Evolutionary conservation across 2,329 filamentous ascomycete species (phyloP).

Genomic region (Xylaria sp.): DNA sequence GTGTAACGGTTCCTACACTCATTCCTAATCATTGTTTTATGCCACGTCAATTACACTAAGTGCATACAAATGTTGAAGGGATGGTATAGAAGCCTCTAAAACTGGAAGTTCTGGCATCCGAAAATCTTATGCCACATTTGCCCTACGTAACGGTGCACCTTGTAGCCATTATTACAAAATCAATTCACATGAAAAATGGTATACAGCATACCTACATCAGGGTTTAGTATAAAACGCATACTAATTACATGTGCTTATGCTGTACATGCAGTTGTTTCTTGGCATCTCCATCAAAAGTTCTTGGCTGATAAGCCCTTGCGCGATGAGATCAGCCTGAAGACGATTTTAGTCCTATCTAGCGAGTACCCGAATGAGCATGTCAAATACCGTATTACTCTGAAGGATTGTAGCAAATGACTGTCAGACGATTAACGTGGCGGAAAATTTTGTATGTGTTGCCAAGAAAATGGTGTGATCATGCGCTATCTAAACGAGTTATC

Average conservation of each 20-base stretch:
- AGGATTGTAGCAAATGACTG: neutral
- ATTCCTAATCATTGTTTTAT: no score
- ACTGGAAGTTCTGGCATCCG: no score
- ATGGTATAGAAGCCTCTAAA: no score
- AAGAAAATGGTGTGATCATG: neutral
- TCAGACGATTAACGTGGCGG: neutral
- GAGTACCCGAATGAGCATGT: constrained; percentile 13
- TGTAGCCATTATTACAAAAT: no score
- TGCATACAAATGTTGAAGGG: no score
- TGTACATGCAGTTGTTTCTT: neutral
- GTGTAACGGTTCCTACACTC: no score
- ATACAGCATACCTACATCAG: no score
- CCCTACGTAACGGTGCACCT: no score
- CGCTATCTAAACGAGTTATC: neutral
- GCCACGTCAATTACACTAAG: no score
- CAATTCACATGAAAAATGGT: no score
- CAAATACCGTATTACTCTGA: constrained; percentile 13
- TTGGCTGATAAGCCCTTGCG: constrained; percentile 20
- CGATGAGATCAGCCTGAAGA: constrained; percentile 12
- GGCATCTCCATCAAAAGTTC: constrained; percentile 17
- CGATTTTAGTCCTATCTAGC: constrained; percentile 13
- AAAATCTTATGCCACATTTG: no score
- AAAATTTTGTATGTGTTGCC: neutral
- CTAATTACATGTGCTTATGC: neutral
- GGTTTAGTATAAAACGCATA: neutral